Conservation (phyloP, 768 basidiomycete species). For the Boletellus ananiceps region DNA sequence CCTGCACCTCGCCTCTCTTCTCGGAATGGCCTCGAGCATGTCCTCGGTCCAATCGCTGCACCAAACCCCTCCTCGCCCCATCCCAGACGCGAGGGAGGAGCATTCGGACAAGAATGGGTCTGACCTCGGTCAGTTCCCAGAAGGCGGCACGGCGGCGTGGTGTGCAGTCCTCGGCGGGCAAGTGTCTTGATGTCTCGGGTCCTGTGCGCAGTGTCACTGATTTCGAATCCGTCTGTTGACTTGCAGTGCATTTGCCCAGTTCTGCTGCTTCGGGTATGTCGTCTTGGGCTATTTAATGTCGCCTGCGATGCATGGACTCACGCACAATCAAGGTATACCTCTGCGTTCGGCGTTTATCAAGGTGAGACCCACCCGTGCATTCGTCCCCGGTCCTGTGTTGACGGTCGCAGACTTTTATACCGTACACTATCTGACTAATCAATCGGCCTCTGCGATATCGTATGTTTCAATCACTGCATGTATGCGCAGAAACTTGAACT, state of each 20-base stretch:
- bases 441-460: constrained; percentile 35
- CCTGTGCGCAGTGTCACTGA: not conserved
- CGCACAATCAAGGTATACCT: constrained; percentile 24
- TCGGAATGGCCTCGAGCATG: constrained; percentile 6
- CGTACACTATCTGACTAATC: constrained; percentile 31
- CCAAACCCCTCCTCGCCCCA: not conserved
- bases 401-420: constrained; percentile 35
- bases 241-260: constrained; percentile 28
- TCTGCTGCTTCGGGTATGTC: constrained; percentile 35
- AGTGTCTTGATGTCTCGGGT: not conserved
- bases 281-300: not conserved
- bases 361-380: constrained; percentile 12
- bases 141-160: constrained; percentile 29
- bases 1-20: not conserved
- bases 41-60: not conserved
- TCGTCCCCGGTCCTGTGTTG: not conserved
- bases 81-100: constrained; percentile 1
- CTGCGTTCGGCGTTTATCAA: constrained; percentile 41
- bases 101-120: not conserved
- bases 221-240: not conserved
- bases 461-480: constrained; percentile 14
- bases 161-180: constrained; percentile 21
- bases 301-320: not conserved
- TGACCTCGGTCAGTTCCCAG: constrained; percentile 18
- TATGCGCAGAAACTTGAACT: not conserved